Conservation (phyloP, 2,329 filamentous ascomycete genomes). For the Rachicladosporium sp. region DNA sequence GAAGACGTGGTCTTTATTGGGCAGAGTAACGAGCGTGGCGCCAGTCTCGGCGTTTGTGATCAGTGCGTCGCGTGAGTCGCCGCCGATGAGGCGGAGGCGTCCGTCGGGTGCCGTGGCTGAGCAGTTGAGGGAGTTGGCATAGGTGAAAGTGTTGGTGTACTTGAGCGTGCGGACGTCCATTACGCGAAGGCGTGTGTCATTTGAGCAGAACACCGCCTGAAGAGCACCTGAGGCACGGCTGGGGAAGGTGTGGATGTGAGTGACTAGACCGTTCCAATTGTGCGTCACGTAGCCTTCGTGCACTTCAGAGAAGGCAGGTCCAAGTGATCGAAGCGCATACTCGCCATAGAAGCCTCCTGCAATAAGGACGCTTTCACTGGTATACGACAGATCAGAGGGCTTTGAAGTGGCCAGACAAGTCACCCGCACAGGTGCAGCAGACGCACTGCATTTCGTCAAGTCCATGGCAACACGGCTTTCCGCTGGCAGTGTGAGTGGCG, state of each 20-base stretch:
- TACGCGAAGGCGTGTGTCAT: slow-evolving; percentile 42
- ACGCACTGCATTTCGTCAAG: slow-evolving; percentile 28
- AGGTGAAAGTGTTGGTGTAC: slow-evolving; percentile 44
- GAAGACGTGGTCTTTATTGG: slow-evolving; percentile 53
- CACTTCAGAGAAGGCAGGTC: slow-evolving; percentile 22
- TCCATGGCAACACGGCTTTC: slow-evolving; percentile 35
- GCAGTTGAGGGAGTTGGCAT: slow-evolving; percentile 57
- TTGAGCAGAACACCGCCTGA: slow-evolving; percentile 44
- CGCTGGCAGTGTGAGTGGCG: slow-evolving; percentile 33
- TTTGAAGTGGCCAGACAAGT: slow-evolving; percentile 38
- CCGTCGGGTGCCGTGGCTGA: slow-evolving; percentile 59
- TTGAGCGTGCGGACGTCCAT: slow-evolving; percentile 46
- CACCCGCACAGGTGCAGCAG: slow-evolving; percentile 32
- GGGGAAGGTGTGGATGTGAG: slow-evolving; percentile 43
- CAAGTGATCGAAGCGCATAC: slow-evolving; percentile 38
- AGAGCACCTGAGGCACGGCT: slow-evolving; percentile 35
- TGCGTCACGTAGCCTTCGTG: slow-evolving; percentile 37
- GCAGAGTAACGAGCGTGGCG: slow-evolving; percentile 42
- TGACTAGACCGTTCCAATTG: slow-evolving; percentile 43
- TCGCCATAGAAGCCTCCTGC: slow-evolving; percentile 47
- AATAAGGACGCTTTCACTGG: slow-evolving; percentile 28
- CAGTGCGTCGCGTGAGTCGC: slow-evolving; percentile 52
- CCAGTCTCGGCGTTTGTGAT: slow-evolving; percentile 60
- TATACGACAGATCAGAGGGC: not conserved
- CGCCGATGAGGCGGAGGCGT: slow-evolving; percentile 59